These are phyloP conservation scores for Spathaspora boniae DNA, from an alignment of 805 yeast genomes.

Conservation along the genomic window DNA sequence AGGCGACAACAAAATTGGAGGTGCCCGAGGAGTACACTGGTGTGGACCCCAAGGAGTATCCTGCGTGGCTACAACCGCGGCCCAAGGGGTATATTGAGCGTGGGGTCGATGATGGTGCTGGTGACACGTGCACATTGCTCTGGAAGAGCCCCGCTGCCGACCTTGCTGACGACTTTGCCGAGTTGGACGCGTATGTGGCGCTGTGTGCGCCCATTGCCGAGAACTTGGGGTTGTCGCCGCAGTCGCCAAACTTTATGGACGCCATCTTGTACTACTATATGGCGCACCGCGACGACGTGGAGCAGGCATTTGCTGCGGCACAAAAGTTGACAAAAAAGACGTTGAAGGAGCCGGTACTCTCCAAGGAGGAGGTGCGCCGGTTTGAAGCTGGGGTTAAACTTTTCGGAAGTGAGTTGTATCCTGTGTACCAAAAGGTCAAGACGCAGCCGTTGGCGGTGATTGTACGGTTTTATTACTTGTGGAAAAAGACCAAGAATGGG, in stretches of 20 bases:
- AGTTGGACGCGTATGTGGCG: slow-evolving; percentile 52
- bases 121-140: slow-evolving; percentile 53
- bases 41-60: slow-evolving; percentile 45
- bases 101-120: slow-evolving; percentile 61
- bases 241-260: slow-evolving; percentile 82
- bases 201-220: slow-evolving; percentile 57
- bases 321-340: slow-evolving; percentile 49
- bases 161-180: slow-evolving; percentile 20
- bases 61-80: slow-evolving; percentile 73
- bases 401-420: slow-evolving; percentile 76
- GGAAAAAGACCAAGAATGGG: slow-evolving; percentile 86
- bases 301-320: slow-evolving; percentile 45
- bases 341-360: slow-evolving; percentile 75
- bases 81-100: slow-evolving; percentile 83
- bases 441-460: slow-evolving; percentile 73
- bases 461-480: slow-evolving; percentile 82
- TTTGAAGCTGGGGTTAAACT: slow-evolving; percentile 75
- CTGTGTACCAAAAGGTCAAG: slow-evolving; percentile 66
- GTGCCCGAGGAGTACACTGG: slow-evolving; percentile 48
- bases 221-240: slow-evolving; percentile 49
- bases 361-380: slow-evolving; percentile 54
- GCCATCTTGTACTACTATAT: slow-evolving; percentile 56
- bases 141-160: slow-evolving; percentile 55
- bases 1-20: slow-evolving; percentile 24
- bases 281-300: slow-evolving; percentile 48